These are phyloP conservation scores for Aspergillus unguis DNA, from an alignment of 2,329 filamentous ascomycete genomes.

Conservation along the genomic window DNA sequence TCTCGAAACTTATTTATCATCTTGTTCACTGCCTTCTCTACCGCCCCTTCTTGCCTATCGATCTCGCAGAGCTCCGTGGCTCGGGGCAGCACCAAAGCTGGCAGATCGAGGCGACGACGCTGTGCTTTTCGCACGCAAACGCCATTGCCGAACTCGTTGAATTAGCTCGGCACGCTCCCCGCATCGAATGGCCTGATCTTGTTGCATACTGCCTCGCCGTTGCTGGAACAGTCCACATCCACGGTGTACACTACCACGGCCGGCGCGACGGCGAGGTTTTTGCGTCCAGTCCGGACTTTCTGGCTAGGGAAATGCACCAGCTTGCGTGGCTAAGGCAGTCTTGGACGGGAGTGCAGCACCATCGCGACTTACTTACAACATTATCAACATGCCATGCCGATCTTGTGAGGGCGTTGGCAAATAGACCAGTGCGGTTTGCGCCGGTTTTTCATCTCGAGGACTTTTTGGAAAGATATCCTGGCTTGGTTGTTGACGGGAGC, in stretches of 20 bases:
- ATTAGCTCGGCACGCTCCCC: conserved; percentile 68
- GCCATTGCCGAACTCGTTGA: conserved; percentile 81
- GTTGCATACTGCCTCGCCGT: conserved; percentile 84
- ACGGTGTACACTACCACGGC: conserved; percentile 74
- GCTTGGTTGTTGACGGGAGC: conserved; percentile 68
- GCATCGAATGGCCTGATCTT: conserved; percentile 81
- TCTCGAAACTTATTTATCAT: conserved; percentile 85
- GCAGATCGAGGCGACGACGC: conserved; percentile 87
- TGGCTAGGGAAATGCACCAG: conserved; percentile 76
- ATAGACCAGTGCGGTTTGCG: conserved; percentile 68
- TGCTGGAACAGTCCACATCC: conserved; percentile 82
- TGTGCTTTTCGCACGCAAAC: conserved; percentile 83
- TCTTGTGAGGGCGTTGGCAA: conserved; percentile 68
- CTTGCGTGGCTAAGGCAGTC: conserved; percentile 69
- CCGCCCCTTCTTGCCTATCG: conserved; percentile 79
- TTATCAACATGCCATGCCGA: conserved; percentile 77
- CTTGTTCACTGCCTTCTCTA: conserved; percentile 84
- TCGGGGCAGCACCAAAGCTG: conserved; percentile 83
- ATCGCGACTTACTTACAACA: conserved; percentile 71
- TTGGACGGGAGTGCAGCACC: conserved; percentile 77
- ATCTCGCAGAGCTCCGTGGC: conserved; percentile 74
- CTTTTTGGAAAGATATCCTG: conserved; percentile 80
- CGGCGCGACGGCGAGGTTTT: conserved; percentile 59
- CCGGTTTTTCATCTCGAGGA: conserved; percentile 82
- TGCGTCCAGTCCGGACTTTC: conserved; percentile 65